Conservation (phyloP, 345 rosid genomes). For the Moringa oleifera region DNA sequence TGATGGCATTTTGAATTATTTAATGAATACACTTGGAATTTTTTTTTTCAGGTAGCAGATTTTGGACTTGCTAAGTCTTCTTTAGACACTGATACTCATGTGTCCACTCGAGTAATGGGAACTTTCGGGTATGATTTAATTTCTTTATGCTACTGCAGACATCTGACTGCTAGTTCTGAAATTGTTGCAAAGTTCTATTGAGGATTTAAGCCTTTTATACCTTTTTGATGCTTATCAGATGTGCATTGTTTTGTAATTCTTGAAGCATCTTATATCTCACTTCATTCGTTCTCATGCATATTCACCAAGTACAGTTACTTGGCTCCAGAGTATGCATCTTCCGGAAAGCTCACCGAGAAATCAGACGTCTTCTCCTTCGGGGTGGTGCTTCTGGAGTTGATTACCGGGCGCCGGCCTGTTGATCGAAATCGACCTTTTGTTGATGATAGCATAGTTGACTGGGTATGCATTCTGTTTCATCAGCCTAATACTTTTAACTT, state of each 20-base stretch:
- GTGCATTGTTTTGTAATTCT: neutral
- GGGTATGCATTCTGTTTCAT: constrained; percentile 43
- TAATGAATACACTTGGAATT: neutral
- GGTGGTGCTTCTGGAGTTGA: constrained; percentile 79
- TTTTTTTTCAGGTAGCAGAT: constrained; percentile 68
- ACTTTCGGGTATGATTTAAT: constrained; percentile 65
- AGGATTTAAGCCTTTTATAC: neutral
- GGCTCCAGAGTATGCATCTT: constrained; percentile 90
- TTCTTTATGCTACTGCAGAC: neutral
- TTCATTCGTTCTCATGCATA: constrained; percentile 11
- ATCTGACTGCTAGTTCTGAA: neutral
- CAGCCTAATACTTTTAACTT: too few species aligned
- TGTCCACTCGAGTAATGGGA: constrained; percentile 91
- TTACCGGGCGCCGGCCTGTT: constrained; percentile 74
- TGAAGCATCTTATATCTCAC: neutral
- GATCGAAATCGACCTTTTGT: constrained; percentile 40
- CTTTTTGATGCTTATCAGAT: neutral
- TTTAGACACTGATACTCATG: constrained; percentile 75
- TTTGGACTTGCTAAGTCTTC: constrained; percentile 81
- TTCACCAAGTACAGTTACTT: constrained; percentile 48
- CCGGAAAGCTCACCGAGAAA: constrained; percentile 82
- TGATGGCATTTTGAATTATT: too few species aligned
- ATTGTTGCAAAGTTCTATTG: neutral
- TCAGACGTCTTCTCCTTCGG: constrained; percentile 89
- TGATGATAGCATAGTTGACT: constrained; percentile 83